Base-by-base conservation (phyloP, 192 early-diverging fungal species). In the Linnemannia hyalina region DNA sequence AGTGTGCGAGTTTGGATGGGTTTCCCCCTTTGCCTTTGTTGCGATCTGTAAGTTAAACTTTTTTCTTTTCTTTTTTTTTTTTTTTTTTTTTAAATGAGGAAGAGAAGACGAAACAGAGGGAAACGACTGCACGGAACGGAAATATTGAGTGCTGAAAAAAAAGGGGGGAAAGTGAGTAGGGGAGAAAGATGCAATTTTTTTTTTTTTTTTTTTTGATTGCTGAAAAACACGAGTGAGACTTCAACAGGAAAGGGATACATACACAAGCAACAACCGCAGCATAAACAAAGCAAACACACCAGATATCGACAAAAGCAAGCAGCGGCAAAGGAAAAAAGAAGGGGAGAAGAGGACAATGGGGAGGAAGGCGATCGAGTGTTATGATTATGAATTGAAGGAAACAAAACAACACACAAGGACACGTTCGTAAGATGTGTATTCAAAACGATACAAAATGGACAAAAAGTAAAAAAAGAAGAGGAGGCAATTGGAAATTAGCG, bases 21-120 rank as follows among this genome's bases (percentile, higher is more conserved):
- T 88, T 88, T 68, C 86, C 86, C 29, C 44, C 74, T 52, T 55
- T 88, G 77, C 81, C 81, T 23, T 55, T 68, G 49, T 70, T 88
- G 70, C 76, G 72, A 82, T 79, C 80, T 47, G 86, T 88, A 79
- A 81, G 86, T 87, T 40, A 40, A 40, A 35, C 38, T 40, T 29
- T 23, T 15, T 32, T 65, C 41, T 11, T 74, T 38, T 13, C 3
- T 74, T 4, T 10, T 29, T 73, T 32, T 55, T 46, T 82, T 40
- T 68, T 68, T 80, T 38, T 41, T 73, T 80, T 38, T 60, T 57
- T 57, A 26, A 20, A 13, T 36, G 77, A 46, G 35, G 38, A 41
- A 38, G 26, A 41, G 38, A 11, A 63, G 55, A 69, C 52, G 68
- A 36, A 75, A 69, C 36, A 70, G 35, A 49, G 47, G 36, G 71